Base-by-base conservation (phyloP, 805 yeast species). In the Kregervanrija pseudodelftensis region DNA sequence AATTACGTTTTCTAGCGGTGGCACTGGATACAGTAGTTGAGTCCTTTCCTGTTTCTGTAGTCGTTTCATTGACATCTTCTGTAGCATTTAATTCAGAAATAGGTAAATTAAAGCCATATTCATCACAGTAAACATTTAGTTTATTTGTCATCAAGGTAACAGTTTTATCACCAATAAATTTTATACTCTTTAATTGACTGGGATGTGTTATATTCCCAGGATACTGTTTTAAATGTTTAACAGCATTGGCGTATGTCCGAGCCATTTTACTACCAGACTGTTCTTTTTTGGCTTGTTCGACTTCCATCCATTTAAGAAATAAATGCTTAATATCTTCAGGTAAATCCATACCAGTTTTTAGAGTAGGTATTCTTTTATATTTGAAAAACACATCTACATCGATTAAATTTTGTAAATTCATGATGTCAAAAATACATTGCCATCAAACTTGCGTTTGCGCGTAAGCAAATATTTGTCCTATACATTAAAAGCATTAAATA, bases 141-240 rank as follows among this genome's bases (percentile, higher is more conserved):
- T 69, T 72, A 36, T 66, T 60, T 22, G 70, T 67, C 45, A 91
- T 64, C 30, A 64, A 56, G 2, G 60, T 64, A 32, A 85, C 77
- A 8, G 85, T 79, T 45, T 81, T 79, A 11, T 77, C 82, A 1
- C 98, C 98, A 33, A 91, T 72, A 39, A 69, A 84, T 45, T 74
- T 81, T 36, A 91, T 69, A 52, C 70, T 69, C 12, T 63, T 61
- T 37, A 91, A 66, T 42, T 85, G 80, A 31, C 66, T 64, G 1
- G 93, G 85, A 46, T 74, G 75, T 32, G 58, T 54, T 22, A 85
- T 70, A 11, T 67, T 64, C 0, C 61, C 69, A 0, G 73, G 73
- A 42, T 69, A 67, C 2, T 64, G 65, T 37, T 65, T 59, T 22
- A 89, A 56, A 31, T 74, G 69, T 28, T 70, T 77, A 41, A 74